phyloP scores from a whole-genome alignment of 495 filamentous ascomycete species.

The Clohesyomyces aquaticus region DNA sequence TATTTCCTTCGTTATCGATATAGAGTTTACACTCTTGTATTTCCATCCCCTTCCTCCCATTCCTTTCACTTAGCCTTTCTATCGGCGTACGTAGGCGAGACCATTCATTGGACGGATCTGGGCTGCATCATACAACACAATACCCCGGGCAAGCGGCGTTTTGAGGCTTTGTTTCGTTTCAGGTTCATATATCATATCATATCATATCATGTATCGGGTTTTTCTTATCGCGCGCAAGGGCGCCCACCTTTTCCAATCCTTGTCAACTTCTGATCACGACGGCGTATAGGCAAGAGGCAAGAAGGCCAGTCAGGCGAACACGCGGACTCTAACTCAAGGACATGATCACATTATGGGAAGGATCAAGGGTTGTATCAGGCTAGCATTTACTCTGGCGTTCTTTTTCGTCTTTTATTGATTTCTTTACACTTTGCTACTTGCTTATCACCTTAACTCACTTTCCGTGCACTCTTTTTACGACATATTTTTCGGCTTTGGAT shows the following conservation, averaged over 20 bases:
- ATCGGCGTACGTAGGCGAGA: slow-evolving; percentile 9
- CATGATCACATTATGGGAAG: not conserved
- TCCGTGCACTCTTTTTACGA: not conserved
- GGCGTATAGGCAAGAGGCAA: slow-evolving; percentile 12
- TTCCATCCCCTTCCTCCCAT: slow-evolving; percentile 9
- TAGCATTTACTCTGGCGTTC: not conserved
- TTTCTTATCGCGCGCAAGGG: slow-evolving; percentile 25
- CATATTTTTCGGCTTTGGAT: no score
- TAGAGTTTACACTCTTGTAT: no score
- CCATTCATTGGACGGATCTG: slow-evolving; percentile 22
- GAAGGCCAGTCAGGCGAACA: not conserved
- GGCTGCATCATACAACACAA: slow-evolving; percentile 26
- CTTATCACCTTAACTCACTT: not conserved
- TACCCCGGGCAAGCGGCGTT: slow-evolving; percentile 36
- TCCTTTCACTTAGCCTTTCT: slow-evolving; percentile 12
- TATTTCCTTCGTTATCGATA: slow-evolving; percentile 10
- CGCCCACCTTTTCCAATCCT: not conserved
- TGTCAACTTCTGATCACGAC: slow-evolving; percentile 28
- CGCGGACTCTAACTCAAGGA: no score
- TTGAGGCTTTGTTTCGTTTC: slow-evolving; percentile 20
- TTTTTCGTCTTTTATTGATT: not conserved
- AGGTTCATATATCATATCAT: no score
- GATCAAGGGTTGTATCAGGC: not conserved
- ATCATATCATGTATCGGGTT: no score
- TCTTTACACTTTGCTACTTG: not conserved